Conservation (phyloP, 2,329 filamentous ascomycete species). For the Fusarium denticulatum region DNA sequence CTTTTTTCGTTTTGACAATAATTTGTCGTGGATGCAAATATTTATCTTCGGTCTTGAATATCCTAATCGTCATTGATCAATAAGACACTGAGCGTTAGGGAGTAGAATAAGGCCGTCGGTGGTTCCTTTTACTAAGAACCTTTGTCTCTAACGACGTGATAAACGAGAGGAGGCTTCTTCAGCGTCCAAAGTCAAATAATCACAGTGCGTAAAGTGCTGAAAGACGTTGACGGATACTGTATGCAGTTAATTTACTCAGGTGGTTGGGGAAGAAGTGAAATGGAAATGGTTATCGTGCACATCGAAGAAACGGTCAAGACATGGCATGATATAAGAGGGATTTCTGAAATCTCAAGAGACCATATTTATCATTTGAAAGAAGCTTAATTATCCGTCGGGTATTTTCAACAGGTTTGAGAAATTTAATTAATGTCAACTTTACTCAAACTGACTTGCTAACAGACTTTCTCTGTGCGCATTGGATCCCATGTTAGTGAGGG, state of each 20-base stretch:
- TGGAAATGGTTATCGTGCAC: background rate
- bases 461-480: background rate
- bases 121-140: slow-evolving; percentile 19
- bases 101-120: slow-evolving; percentile 19
- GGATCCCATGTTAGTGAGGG: slow-evolving; percentile 10
- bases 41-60: slow-evolving; percentile 20
- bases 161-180: background rate
- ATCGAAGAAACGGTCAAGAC: background rate
- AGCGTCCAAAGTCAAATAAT: background rate
- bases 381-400: background rate
- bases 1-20: background rate
- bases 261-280: slow-evolving; percentile 2
- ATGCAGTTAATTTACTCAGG: background rate
- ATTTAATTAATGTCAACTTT: background rate
- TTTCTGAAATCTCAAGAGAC: background rate
- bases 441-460: background rate
- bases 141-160: background rate
- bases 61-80: slow-evolving; percentile 13
- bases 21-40: background rate
- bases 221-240: background rate
- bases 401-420: background rate
- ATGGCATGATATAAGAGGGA: background rate
- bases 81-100: slow-evolving; percentile 1
- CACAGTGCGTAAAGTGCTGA: background rate
- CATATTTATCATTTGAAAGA: background rate